Percentiles rank a stretch among this genome's conserved stretches.
These are phyloP conservation scores for Pleodorina starrii DNA, from an alignment of 139 green algal genomes.

Conservation along the genomic window DNA sequence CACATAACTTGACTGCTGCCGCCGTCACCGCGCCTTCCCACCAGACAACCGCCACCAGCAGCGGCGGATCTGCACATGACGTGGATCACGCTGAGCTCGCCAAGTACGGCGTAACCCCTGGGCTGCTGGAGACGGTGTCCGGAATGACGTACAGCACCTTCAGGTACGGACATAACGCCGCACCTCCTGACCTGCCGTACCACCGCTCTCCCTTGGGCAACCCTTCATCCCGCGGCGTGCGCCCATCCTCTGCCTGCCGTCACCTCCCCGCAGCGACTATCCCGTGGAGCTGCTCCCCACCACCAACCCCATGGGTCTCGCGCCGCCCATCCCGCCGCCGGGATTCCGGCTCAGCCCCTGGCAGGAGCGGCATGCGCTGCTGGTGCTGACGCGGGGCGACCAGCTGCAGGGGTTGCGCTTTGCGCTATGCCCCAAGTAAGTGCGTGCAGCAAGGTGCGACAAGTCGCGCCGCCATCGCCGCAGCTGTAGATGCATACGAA, in stretches of 20 bases:
- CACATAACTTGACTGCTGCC: too few relatives aligned
- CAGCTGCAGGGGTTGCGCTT: constrained; percentile 89
- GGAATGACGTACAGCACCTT: constrained; percentile 62
- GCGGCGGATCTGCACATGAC: background rate
- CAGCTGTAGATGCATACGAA: too few relatives aligned
- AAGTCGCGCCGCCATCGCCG: too few relatives aligned
- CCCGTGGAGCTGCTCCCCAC: constrained; percentile 32
- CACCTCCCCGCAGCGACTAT: constrained; percentile 46
- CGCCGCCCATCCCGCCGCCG: background rate
- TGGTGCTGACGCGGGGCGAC: constrained; percentile 73
- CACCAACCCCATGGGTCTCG: constrained; percentile 35
- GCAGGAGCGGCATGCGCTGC: constrained; percentile 82
- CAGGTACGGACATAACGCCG: constrained; percentile 33
- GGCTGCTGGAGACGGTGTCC: constrained; percentile 36
- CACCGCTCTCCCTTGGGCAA: too few relatives aligned
- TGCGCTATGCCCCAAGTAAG: constrained; percentile 83
- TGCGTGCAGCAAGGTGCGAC: background rate
- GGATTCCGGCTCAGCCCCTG: constrained; percentile 71
- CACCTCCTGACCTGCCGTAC: too few relatives aligned
- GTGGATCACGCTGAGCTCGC: background rate
- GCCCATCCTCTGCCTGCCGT: too few relatives aligned
- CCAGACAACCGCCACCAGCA: background rate
- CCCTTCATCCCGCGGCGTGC: too few relatives aligned
- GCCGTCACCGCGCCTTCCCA: too few relatives aligned
- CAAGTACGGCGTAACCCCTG: constrained; percentile 42